These are phyloP conservation scores for Persicaria maculosa DNA, from an alignment of 148 eudicot species.

Conservation along the genomic window DNA sequence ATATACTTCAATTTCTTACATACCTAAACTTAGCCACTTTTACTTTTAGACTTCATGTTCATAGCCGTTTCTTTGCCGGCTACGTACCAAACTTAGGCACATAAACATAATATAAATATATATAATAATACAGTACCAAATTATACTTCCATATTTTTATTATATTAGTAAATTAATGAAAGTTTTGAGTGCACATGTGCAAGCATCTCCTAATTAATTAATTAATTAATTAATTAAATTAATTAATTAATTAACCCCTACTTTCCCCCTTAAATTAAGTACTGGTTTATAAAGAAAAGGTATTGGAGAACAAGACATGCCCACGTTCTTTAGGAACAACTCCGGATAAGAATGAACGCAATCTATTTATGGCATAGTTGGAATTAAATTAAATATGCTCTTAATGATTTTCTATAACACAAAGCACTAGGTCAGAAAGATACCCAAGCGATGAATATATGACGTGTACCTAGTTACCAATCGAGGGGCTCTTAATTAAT, in stretches of 20 bases:
- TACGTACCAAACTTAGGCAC: background rate
- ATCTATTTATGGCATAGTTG: no score
- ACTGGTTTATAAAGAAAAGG: background rate
- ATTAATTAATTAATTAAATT: background rate
- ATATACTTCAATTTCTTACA: background rate
- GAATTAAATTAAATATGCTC: no score
- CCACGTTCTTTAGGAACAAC: no score
- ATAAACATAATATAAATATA: background rate
- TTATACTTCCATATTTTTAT: background rate
- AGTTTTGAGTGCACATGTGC: background rate
- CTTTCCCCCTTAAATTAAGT: background rate
- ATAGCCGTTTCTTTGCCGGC: conserved; percentile 25
- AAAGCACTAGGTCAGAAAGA: no score
- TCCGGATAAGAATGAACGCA: no score
- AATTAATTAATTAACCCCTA: background rate
- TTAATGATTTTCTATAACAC: no score
- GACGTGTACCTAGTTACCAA: no score
- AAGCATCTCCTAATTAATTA: background rate
- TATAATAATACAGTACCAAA: background rate
- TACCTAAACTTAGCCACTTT: background rate
- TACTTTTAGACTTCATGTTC: conserved; percentile 12
- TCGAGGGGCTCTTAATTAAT: no score
- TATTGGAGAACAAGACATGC: no score
- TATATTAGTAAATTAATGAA: no score
- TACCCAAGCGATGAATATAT: no score